Evolutionary conservation across 1,284 basidiomycete genomes (phyloP), one percentile per base, ranked within the genome.

Genomic region (Sporisorium scitamineum): DNA sequence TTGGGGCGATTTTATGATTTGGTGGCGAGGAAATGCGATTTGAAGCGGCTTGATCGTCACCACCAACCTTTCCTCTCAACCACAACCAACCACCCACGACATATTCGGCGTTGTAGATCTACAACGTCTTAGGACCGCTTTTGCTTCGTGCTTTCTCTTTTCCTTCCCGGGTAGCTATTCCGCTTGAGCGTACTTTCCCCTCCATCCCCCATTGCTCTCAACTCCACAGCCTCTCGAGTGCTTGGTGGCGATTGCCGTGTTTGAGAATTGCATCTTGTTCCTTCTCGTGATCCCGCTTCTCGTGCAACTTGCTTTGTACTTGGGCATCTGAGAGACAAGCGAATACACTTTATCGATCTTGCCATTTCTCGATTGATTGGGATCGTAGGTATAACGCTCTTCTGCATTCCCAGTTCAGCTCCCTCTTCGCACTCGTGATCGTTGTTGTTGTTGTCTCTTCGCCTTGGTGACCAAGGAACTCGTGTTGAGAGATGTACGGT

Each of bases 31-130:
- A 39, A 39, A 39, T n/a, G 26, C 47, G 27, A 18, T 7, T 29
- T 18, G 8, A 29, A 29, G 29, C 26, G 47, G 27, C 18, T 48
- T 31, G 47, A 48, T 48, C 47, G 16, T 27, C 47, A 16, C 27
- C 11, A 1, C 13, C 26, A 29, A 22, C 48, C 58, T 54, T 57
- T 7, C 41, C 39, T 62, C 29, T 39, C 59, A 62, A 58, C 66
- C 60, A 62, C 60, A 68, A 58, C 66, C 60, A 68, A 58, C 66
- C 59, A 58, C 31, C 62, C 22, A 54, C 62, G 55, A 58, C 59
- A 48, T 45, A 34, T 13, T 54, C 34, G 50, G 27, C 55, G 44
- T 37, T 44, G 66, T 48, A 47, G 26, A 42, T 53, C 24, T 16
- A 61, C 59, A 58, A 54, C 65, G 48, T 52, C 50, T 9, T 61